Evolutionary conservation across 768 basidiomycete species (phyloP), one percentile per base, ranked within the genome.

Genomic region (Amanita rubescens): DNA sequence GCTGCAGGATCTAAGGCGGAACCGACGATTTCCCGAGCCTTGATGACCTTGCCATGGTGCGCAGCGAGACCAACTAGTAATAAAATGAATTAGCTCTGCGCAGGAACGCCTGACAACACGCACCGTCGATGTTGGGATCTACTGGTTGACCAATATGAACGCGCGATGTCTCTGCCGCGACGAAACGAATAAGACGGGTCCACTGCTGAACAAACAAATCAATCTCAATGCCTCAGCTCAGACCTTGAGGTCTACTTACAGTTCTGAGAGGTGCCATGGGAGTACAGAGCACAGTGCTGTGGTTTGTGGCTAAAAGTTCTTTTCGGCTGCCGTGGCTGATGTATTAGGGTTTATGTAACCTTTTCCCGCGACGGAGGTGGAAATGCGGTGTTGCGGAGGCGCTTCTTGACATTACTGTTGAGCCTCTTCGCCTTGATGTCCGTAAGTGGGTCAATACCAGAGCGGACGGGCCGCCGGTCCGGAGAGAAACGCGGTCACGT

Each of bases 121-220:
- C 58, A 83, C 88, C 79, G 60, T 91, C 89, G 33, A 87, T 73
- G 37, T 65, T 66, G 2, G 80, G 57, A 60, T 90, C 83, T 15
- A 88, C 71, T 0, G 90, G 89, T 67, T 92, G 78, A 32, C 90
- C 89, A 56, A 90, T 75, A 60, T 91, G 90, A 22, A 91, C 76
- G 50, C 78, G 73, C 5, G 77, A 74, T 0, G 87, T 90, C 70
- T 91, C 90, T 12, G 71, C 75, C 19, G 89, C 89, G 27, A 87
- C 76, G 63, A 91, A 91, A 55, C 89, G 86, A 60, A 91, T 88
- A 49, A 91, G 77, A 48, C 89, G 82, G 32, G 81, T 81, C 89
- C 89, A 91, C 75, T 77, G 74, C 82, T 87, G 57, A 12, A 44
- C 45, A 19, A 33, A 46, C 41, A 30, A 25, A 11, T 45, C 37